Evolutionary conservation across 306 rosid species (phyloP).

Genomic region (Delonix regia): DNA sequence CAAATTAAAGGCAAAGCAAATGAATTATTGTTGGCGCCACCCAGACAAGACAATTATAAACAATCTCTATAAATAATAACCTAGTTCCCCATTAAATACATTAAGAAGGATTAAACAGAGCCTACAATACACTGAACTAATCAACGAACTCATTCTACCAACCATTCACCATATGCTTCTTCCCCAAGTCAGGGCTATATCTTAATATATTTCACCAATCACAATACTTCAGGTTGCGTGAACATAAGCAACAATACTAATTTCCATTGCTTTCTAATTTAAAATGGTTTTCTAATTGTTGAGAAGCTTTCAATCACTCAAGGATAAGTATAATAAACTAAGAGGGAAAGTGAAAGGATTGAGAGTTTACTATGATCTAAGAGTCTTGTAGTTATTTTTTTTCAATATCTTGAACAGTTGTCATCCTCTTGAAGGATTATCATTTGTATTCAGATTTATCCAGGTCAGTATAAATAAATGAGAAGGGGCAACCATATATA

Average conservation of each 20-base stretch:
- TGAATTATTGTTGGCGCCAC: background rate
- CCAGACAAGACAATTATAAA: background rate
- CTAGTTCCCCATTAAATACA: background rate
- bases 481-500: too few relatives aligned
- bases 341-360: background rate
- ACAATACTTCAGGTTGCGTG: background rate
- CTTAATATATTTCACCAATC: background rate
- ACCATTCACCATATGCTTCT: background rate
- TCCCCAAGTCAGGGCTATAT: background rate
- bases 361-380: background rate
- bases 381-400: background rate
- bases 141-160: background rate
- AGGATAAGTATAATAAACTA: background rate
- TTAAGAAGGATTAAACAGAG: background rate
- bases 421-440: background rate
- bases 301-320: background rate
- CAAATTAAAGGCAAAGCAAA: background rate
- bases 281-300: background rate
- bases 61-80: background rate
- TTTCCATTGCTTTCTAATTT: background rate
- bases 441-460: background rate
- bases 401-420: background rate
- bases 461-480: background rate
- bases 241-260: background rate
- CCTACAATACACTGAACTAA: background rate